Conservation (phyloP, 2,329 filamentous ascomycete genomes). For the Botrytis squamosa region DNA sequence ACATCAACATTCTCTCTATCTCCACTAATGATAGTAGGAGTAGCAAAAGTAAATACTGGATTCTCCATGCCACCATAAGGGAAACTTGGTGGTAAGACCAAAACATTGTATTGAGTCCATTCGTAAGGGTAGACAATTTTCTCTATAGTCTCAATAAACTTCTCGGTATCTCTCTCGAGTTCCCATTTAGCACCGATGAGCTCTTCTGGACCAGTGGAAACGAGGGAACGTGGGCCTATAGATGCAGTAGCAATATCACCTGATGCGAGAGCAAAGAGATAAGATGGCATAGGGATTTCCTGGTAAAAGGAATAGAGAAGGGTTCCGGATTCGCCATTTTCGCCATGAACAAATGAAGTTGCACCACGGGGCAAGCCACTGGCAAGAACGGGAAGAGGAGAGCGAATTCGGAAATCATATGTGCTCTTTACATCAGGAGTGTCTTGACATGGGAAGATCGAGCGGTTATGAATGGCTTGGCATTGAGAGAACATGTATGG, state of each 20-base stretch:
- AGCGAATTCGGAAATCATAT: constrained; percentile 83
- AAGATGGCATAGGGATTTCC: constrained; percentile 87
- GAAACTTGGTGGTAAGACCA: constrained; percentile 87
- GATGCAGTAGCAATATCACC: constrained; percentile 83
- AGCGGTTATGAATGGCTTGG: constrained; percentile 92
- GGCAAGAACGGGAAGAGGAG: constrained; percentile 84
- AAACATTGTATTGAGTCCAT: constrained; percentile 94
- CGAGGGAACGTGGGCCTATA: constrained; percentile 80
- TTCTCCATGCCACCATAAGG: constrained; percentile 64
- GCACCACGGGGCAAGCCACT: constrained; percentile 68
- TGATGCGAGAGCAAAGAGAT: constrained; percentile 88
- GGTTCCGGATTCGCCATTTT: constrained; percentile 52
- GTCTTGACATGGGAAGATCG: constrained; percentile 94
- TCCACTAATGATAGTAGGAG: constrained; percentile 89
- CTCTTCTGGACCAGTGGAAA: constrained; percentile 86
- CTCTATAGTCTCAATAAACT: constrained; percentile 85
- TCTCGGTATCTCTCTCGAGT: constrained; percentile 86
- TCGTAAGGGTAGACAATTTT: constrained; percentile 79
- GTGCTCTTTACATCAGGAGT: constrained; percentile 98
- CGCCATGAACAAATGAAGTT: constrained; percentile 50
- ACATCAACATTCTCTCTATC: constrained; percentile 92
- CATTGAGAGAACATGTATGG: constrained; percentile 99
- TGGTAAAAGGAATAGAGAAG: constrained; percentile 83
- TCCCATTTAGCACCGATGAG: constrained; percentile 84
- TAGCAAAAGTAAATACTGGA: constrained; percentile 91